These are phyloP conservation scores for Entomophthora muscae DNA, from an alignment of 371 early-diverging fungal species.

Conservation along the genomic window DNA sequence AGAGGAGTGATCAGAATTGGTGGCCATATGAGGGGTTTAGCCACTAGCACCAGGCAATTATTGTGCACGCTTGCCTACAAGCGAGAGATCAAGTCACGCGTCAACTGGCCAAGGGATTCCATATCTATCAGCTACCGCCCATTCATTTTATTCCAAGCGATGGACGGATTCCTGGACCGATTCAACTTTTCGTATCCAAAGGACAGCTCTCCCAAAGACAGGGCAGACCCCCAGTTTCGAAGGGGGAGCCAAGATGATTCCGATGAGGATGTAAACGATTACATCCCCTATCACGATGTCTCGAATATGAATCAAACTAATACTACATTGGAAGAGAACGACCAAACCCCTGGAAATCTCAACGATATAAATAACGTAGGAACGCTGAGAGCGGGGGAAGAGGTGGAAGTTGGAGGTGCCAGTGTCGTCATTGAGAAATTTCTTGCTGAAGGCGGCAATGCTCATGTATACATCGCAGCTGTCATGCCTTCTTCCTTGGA, in stretches of 20 bases:
- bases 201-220: not conserved
- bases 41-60: too few relatives aligned
- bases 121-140: too few relatives aligned
- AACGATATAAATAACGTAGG: not conserved
- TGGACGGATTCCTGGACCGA: not conserved
- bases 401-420: not conserved
- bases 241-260: not conserved
- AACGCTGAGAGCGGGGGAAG: not conserved
- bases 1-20: too few relatives aligned
- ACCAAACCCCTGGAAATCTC: not conserved
- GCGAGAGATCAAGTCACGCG: too few relatives aligned
- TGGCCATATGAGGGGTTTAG: too few relatives aligned
- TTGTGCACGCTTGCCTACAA: too few relatives aligned
- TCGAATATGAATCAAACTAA: not conserved
- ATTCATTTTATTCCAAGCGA: too few relatives aligned
- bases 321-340: not conserved
- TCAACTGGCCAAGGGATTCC: too few relatives aligned
- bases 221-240: not conserved
- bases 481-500: not conserved
- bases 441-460: conserved; percentile 6
- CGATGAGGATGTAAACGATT: not conserved
- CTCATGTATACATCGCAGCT: conserved; percentile 5
- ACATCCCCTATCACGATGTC: too few relatives aligned
- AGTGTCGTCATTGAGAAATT: not conserved
- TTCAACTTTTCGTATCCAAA: not conserved